These are phyloP conservation scores for Mortierella antarctica DNA, from an alignment of 192 early-diverging fungal genomes.

Conservation along the genomic window DNA sequence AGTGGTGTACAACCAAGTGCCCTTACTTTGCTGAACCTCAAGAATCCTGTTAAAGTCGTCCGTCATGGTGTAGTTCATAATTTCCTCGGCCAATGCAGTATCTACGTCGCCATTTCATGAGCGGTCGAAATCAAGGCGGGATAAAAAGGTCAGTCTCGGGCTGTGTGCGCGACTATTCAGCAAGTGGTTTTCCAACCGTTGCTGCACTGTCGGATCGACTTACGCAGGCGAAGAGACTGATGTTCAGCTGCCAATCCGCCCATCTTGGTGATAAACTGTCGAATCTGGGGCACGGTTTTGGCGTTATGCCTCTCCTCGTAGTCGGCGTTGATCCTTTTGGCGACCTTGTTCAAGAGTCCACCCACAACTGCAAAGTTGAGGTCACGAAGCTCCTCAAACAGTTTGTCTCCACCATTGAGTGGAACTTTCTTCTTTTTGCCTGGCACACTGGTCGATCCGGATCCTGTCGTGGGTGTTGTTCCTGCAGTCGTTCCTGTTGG, in stretches of 20 bases:
- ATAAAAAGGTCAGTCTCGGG: neutral
- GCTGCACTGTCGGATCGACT: slow-evolving; percentile 6
- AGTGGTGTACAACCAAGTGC: neutral
- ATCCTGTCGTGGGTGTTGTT: neutral
- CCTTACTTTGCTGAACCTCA: slow-evolving; percentile 90
- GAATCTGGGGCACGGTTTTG: slow-evolving; percentile 91
- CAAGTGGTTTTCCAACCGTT: neutral
- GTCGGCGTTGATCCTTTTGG: slow-evolving; percentile 85
- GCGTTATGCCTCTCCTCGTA: slow-evolving; percentile 92
- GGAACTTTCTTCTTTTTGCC: slow-evolving; percentile 79
- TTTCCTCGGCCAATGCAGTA: slow-evolving; percentile 83
- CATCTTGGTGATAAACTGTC: slow-evolving; percentile 91
- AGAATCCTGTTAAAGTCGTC: slow-evolving; percentile 85
- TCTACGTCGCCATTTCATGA: slow-evolving; percentile 55
- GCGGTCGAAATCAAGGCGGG: neutral
- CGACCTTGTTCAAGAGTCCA: slow-evolving; percentile 82
- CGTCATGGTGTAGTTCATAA: slow-evolving; percentile 81
- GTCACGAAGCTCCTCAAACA: slow-evolving; percentile 86
- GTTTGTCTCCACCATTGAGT: slow-evolving; percentile 82
- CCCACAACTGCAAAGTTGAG: slow-evolving; percentile 94
- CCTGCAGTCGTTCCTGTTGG: slow-evolving; percentile 36
- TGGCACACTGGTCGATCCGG: slow-evolving; percentile 15
- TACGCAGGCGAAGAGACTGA: slow-evolving; percentile 84
- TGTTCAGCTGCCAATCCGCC: slow-evolving; percentile 87
- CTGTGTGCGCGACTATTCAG: neutral